Base-by-base conservation (phyloP, 768 basidiomycete genomes). In the Kwoniella dendrophila region DNA sequence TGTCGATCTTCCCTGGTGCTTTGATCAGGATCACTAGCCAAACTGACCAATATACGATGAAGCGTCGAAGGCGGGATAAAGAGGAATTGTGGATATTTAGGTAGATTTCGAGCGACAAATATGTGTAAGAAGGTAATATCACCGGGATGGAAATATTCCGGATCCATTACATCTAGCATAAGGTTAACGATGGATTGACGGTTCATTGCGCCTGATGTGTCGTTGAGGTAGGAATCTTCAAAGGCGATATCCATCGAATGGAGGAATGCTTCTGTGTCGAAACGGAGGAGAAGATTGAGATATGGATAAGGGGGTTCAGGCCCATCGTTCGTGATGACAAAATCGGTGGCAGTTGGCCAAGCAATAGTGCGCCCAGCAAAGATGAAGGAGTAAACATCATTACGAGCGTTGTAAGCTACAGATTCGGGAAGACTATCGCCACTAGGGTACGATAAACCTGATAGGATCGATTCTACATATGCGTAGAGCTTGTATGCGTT, bases 201-300 rank as follows among this genome's bases (percentile, higher is more conserved):
- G 66, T 83, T 89, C 54, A 88, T 83, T 27, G 82, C 81, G 50
- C 82, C 83, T 3, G 84, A 59, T 43, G 88, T 85, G 58, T 90
- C 89, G 75, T 94, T 92, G 32, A 97, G 85, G 80, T 89, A 95
- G 1, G 87, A 78, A 68, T 97, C 93, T 77, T 99, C 96, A 68
- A 98, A 95, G 0, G 90, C 92, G 62, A 93, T 86, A 78, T 99
- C 96, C 63, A 99, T 82, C 1, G 90, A 86, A 75, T 99, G 92
- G 10, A 99, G 85, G 75, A 94, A 90, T 0, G 92, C 90, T 78
- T 99, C 96, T 10, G 95, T 84, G 74, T 98, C 93, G 74, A 94
- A 95, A 6, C 83, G 85, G 6, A 98, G 83, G 1, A 98, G 81
- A 12, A 90, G 82, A 6, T 89, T 87, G 27, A 88, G 85, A 69